Conservation (phyloP, 2,329 filamentous ascomycete genomes). For the Alternaria metachromatica region DNA sequence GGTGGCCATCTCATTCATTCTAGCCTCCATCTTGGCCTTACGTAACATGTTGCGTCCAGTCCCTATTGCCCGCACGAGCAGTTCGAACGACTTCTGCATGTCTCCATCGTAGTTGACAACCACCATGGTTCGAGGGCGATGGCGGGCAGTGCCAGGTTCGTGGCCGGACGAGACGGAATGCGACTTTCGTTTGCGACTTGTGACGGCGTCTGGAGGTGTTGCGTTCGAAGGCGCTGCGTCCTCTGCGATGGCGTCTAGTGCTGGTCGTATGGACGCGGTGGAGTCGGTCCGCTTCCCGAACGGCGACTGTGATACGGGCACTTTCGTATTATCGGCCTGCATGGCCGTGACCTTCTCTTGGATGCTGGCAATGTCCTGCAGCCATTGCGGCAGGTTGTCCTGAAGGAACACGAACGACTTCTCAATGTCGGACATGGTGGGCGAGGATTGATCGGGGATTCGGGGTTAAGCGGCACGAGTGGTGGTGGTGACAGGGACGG, state of each 20-base stretch:
- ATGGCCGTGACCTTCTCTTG: constrained; percentile 43
- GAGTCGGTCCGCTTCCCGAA: constrained; percentile 45
- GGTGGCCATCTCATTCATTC: constrained; percentile 61
- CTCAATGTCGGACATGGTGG: constrained; percentile 47
- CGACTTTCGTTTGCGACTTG: constrained; percentile 53
- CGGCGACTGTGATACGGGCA: constrained; percentile 34
- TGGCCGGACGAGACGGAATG: constrained; percentile 50
- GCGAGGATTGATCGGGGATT: neutral
- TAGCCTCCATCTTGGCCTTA: constrained; percentile 84
- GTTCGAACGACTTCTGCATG: constrained; percentile 82
- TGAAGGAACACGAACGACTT: constrained; percentile 48
- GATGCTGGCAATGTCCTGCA: constrained; percentile 39
- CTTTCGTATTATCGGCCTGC: constrained; percentile 42
- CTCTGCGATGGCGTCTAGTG: constrained; percentile 30
- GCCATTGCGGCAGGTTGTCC: constrained; percentile 49
- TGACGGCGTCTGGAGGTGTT: constrained; percentile 23
- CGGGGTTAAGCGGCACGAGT: neutral
- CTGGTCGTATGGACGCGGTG: constrained; percentile 44
- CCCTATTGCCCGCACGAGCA: constrained; percentile 81
- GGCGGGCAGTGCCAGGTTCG: constrained; percentile 58
- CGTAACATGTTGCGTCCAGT: constrained; percentile 82
- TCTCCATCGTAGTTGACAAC: constrained; percentile 93
- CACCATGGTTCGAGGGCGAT: constrained; percentile 75
- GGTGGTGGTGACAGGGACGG: constrained; percentile 2
- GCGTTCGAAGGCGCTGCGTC: constrained; percentile 19